Conservation (phyloP, 495 filamentous ascomycete genomes). For the Penicillium angulare region DNA sequence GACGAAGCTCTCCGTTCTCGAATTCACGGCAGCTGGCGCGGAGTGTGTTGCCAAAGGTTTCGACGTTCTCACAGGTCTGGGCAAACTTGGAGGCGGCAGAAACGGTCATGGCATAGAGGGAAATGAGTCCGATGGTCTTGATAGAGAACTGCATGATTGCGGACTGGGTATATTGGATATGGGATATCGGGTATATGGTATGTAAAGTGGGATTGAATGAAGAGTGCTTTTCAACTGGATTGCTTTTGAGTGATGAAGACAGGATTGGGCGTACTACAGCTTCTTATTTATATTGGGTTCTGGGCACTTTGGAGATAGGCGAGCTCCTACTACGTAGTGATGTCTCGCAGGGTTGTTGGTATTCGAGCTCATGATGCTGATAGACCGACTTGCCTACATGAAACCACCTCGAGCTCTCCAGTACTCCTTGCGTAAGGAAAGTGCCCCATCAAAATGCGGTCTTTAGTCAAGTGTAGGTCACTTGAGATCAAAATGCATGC, state of each 20-base stretch:
- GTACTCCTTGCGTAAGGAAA: conserved; percentile 6
- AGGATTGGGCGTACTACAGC: background rate
- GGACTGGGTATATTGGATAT: background rate
- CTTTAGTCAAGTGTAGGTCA: background rate
- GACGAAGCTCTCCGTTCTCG: conserved; percentile 9
- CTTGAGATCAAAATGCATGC: conserved; percentile 11
- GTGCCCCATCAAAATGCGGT: background rate
- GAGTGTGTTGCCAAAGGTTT: conserved; percentile 11
- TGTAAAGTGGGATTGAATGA: too few relatives aligned
- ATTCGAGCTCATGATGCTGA: too few relatives aligned
- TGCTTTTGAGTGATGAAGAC: background rate
- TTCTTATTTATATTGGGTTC: background rate
- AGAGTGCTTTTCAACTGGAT: too few relatives aligned
- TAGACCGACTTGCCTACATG: too few relatives aligned
- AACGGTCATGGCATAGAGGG: conserved; percentile 12
- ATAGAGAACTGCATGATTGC: conserved; percentile 21
- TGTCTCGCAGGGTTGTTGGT: too few relatives aligned
- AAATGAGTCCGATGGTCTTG: conserved; percentile 16
- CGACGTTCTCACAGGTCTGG: conserved; percentile 16
- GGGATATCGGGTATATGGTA: too few relatives aligned
- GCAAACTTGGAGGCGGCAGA: conserved; percentile 21
- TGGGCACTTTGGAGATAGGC: background rate
- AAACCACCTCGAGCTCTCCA: background rate
- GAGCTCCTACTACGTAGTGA: background rate
- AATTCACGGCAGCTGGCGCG: conserved; percentile 14